These are phyloP conservation scores for Corylus avellana DNA, from an alignment of 306 rosid species.

Conservation along the genomic window DNA sequence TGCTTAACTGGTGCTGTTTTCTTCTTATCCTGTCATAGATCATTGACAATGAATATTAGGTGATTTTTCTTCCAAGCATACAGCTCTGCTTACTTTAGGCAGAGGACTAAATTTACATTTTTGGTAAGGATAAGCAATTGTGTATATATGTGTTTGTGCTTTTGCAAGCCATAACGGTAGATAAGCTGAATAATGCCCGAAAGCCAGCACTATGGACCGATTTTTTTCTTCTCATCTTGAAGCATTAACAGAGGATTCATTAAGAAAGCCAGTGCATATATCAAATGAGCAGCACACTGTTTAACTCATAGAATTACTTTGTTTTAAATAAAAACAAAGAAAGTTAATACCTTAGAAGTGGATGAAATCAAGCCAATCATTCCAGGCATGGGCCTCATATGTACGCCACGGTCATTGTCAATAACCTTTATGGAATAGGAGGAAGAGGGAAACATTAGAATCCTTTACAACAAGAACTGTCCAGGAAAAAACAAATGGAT, in stretches of 20 bases:
- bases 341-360: constrained; percentile 69
- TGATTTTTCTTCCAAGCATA: constrained; percentile 14
- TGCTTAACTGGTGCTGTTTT: constrained; percentile 80
- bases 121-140: constrained; percentile 1
- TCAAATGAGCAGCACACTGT: constrained; percentile 4
- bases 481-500: constrained; percentile 7
- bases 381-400: constrained; percentile 99
- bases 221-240: background rate
- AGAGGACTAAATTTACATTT: constrained; percentile 12
- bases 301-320: constrained; percentile 3
- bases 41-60: constrained; percentile 3
- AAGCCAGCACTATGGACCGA: background rate
- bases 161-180: background rate
- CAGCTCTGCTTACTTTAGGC: constrained; percentile 4
- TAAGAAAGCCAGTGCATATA: background rate
- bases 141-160: background rate
- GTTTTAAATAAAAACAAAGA: constrained; percentile 3
- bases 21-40: constrained; percentile 74
- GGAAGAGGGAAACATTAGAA: constrained; percentile 20
- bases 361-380: constrained; percentile 85
- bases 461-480: constrained; percentile 14
- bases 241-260: background rate
- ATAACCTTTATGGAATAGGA: constrained; percentile 62
- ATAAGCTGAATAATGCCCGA: background rate
- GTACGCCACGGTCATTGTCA: constrained; percentile 84